Conservation (phyloP, 129 eudicot species). For the Apium graveolens region DNA sequence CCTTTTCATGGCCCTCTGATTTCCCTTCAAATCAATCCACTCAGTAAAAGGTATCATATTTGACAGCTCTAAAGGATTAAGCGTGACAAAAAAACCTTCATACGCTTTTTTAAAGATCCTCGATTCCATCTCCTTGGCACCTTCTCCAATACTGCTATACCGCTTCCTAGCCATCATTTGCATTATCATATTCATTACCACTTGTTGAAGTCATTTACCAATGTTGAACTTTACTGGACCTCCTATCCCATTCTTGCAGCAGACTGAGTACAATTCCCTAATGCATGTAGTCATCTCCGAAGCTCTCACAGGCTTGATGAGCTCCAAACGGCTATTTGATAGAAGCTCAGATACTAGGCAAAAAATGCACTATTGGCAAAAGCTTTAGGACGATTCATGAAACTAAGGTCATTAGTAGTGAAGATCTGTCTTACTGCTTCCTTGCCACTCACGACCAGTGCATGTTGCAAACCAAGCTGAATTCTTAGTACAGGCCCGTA, state of each 20-base stretch:
- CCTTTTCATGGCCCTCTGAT: slow-evolving; percentile 10
- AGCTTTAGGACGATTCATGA: not conserved
- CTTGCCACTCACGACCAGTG: slow-evolving; percentile 21
- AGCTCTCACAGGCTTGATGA: slow-evolving; percentile 6
- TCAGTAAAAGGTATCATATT: slow-evolving; percentile 10
- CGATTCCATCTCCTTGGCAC: slow-evolving; percentile 13
- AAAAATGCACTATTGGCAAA: slow-evolving; percentile 9
- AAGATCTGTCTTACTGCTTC: slow-evolving; percentile 9
- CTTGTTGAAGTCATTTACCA: not conserved
- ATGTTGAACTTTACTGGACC: not conserved
- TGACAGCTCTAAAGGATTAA: slow-evolving; percentile 2
- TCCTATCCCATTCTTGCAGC: not conserved
- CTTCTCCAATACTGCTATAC: not conserved
- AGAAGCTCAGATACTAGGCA: slow-evolving; percentile 16
- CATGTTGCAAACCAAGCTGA: slow-evolving; percentile 23
- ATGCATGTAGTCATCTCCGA: slow-evolving; percentile 5
- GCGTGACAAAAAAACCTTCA: not conserved
- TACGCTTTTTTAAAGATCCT: not conserved
- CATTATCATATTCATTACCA: not conserved
- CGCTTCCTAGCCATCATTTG: slow-evolving; percentile 20
- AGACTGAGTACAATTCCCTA: not conserved
- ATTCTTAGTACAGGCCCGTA: slow-evolving; percentile 28
- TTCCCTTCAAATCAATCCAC: slow-evolving; percentile 22
- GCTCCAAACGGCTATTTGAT: slow-evolving; percentile 13
- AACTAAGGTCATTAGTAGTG: no score